phyloP scores from a whole-genome alignment of 2,329 filamentous ascomycete genomes.

The Alternaria ventricosa region DNA sequence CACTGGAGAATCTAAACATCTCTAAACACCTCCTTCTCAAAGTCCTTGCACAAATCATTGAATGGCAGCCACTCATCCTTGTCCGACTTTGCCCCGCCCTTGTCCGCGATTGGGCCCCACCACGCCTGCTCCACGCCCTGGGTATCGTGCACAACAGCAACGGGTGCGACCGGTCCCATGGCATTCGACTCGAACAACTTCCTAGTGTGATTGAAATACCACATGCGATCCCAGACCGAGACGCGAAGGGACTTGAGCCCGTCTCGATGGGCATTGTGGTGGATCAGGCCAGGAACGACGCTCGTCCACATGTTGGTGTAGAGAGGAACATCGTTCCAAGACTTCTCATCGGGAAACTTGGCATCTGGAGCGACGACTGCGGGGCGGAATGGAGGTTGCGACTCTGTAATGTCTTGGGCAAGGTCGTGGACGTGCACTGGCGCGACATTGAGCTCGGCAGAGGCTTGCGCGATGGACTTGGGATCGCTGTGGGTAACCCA shows the following conservation, averaged over 20 bases:
- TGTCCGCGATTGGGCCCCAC: conserved; percentile 4
- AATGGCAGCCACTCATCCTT: background rate
- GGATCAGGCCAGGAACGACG: background rate
- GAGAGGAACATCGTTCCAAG: background rate
- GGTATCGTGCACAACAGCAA: background rate
- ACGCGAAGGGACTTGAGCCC: background rate
- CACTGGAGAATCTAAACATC: background rate
- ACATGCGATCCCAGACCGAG: conserved; percentile 1
- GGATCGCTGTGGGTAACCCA: background rate
- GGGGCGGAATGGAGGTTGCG: background rate
- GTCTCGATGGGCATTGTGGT: conserved; percentile 3
- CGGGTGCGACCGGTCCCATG: background rate
- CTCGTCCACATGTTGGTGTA: conserved; percentile 4
- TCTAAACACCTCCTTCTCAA: conserved; percentile 1
- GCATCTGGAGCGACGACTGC: background rate
- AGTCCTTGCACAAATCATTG: background rate
- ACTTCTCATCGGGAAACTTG: background rate
- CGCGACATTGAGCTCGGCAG: background rate
- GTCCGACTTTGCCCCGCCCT: background rate
- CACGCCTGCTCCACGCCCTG: background rate
- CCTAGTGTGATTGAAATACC: background rate
- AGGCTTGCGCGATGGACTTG: background rate
- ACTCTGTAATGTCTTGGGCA: background rate
- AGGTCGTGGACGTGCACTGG: background rate
- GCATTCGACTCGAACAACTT: background rate